phyloP scores from a whole-genome alignment of 495 filamentous ascomycete species.

The Lophium mytilinum region DNA sequence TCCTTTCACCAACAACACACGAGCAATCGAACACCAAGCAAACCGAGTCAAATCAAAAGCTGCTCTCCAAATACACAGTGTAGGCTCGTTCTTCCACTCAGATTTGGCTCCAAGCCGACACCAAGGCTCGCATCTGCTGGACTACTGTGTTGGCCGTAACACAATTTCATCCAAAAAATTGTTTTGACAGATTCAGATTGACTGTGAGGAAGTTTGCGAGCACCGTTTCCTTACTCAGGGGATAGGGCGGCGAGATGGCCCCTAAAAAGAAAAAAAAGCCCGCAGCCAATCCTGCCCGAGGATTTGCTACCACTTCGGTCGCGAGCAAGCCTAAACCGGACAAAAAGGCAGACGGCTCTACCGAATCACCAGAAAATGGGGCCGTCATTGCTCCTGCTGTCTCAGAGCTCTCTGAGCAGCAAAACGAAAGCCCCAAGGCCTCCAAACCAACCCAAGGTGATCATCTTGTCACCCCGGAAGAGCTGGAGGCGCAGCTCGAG shows the following conservation, averaged over 20 bases:
- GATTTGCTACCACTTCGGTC: constrained; percentile 85
- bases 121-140: no score
- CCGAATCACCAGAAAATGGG: constrained; percentile 13
- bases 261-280: constrained; percentile 80
- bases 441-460: constrained; percentile 27
- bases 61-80: no score
- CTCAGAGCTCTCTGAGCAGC: not conserved
- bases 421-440: constrained; percentile 16
- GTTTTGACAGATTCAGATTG: no score
- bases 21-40: no score
- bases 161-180: no score
- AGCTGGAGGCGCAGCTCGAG: constrained; percentile 76
- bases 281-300: constrained; percentile 72
- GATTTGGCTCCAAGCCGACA: no score
- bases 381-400: not conserved
- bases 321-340: constrained; percentile 56
- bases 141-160: no score
- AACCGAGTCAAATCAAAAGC: no score
- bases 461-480: constrained; percentile 62
- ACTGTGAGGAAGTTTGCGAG: no score
- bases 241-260: constrained; percentile 3
- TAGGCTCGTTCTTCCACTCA: no score
- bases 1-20: no score
- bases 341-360: constrained; percentile 7
- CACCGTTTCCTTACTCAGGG: no score